phyloP scores from a whole-genome alignment of 495 filamentous ascomycete species.

The Aspergillus homomorphus region DNA sequence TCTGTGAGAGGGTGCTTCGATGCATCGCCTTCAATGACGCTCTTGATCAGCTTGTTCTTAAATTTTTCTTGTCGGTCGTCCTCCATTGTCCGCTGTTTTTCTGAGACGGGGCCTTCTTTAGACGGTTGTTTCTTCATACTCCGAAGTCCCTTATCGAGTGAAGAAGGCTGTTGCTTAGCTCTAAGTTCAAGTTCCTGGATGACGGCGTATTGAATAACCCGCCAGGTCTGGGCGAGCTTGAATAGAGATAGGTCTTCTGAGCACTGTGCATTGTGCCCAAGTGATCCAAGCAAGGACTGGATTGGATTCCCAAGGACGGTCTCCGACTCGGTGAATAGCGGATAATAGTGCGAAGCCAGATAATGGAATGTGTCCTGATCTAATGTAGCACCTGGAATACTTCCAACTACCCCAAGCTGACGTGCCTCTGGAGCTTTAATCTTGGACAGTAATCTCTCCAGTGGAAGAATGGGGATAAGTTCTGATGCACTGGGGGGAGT shows the following conservation, averaged over 20 bases:
- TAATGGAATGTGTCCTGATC: constrained; percentile 54
- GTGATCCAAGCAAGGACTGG: constrained; percentile 48
- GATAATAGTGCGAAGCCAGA: constrained; percentile 56
- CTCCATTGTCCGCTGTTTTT: constrained; percentile 27
- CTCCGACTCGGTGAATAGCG: constrained; percentile 32
- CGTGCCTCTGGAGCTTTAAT: constrained; percentile 50
- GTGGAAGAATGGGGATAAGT: constrained; percentile 48
- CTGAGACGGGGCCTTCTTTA: constrained; percentile 30
- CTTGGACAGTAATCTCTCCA: constrained; percentile 61
- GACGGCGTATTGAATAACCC: constrained; percentile 61
- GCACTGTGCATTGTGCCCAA: constrained; percentile 60
- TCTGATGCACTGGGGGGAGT: constrained; percentile 58
- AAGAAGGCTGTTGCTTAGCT: constrained; percentile 53
- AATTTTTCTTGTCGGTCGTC: constrained; percentile 40
- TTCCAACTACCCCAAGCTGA: constrained; percentile 61
- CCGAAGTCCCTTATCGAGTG: constrained; percentile 22
- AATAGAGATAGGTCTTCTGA: constrained; percentile 58
- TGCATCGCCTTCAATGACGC: constrained; percentile 40
- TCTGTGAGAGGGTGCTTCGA: constrained; percentile 40
- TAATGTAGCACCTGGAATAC: constrained; percentile 52
- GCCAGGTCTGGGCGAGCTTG: constrained; percentile 73
- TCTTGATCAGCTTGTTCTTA: constrained; percentile 45
- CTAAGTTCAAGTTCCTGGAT: constrained; percentile 56
- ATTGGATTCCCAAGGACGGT: constrained; percentile 36
- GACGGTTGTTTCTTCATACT: constrained; percentile 30